These are phyloP conservation scores for Spinellus fusiger DNA, from an alignment of 192 early-diverging fungal genomes.

Conservation along the genomic window DNA sequence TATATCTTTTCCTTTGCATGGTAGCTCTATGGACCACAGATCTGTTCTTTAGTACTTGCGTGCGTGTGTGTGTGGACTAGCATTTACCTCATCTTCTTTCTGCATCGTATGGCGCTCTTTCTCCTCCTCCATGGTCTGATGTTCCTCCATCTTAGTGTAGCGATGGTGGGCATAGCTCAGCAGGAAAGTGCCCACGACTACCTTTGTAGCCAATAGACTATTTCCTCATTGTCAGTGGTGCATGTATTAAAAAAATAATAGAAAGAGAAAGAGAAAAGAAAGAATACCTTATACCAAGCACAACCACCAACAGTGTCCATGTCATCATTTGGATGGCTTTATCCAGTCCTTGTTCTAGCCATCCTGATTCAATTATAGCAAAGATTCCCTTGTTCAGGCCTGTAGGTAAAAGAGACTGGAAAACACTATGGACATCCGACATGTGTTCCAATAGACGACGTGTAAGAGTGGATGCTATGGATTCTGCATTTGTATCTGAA, in stretches of 20 bases:
- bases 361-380: conserved; percentile 20
- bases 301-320: too few relatives aligned
- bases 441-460: conserved; percentile 12
- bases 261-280: background rate
- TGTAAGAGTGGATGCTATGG: conserved; percentile 8
- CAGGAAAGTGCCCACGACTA: conserved; percentile 71
- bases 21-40: conserved; percentile 31
- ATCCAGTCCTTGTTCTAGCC: conserved; percentile 20
- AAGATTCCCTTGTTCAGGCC: conserved; percentile 16
- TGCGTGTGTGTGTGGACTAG: too few relatives aligned
- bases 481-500: background rate
- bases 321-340: conserved; percentile 5
- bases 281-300: background rate
- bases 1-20: conserved; percentile 13
- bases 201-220: conserved; percentile 61
- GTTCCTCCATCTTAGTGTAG: conserved; percentile 54
- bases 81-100: conserved; percentile 37
- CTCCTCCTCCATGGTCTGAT: conserved; percentile 40
- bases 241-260: too few relatives aligned
- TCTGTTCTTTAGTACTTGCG: background rate
- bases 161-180: conserved; percentile 64
- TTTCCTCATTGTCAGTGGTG: background rate
- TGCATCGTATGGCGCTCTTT: conserved; percentile 30
- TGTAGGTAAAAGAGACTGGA: conserved; percentile 13
- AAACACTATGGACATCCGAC: conserved; percentile 13